Evolutionary conservation across 345 rosid genomes (phyloP).

Genomic region (Balakata baccata): DNA sequence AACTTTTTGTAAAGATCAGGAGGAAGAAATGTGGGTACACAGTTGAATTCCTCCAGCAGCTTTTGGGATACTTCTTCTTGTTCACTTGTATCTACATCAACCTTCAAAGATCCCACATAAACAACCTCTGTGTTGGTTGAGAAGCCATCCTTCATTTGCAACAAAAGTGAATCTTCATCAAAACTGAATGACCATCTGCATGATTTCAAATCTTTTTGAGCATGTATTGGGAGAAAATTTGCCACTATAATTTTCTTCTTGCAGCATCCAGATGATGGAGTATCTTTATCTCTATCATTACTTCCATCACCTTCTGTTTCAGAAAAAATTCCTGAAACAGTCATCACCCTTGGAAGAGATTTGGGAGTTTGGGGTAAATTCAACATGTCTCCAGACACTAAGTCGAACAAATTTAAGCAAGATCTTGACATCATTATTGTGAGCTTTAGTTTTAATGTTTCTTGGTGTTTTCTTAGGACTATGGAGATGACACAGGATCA

Average conservation of each 20-base stretch:
- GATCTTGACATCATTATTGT: conserved; percentile 60
- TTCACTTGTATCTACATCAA: conserved; percentile 35
- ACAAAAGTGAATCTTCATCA: conserved; percentile 36
- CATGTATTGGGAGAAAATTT: conserved; percentile 38
- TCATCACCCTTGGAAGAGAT: conserved; percentile 52
- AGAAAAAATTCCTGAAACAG: conserved; percentile 54
- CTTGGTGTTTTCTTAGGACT: neutral
- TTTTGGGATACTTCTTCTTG: conserved; percentile 42
- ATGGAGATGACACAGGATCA: neutral
- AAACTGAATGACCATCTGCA: conserved; percentile 38
- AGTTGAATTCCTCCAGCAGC: conserved; percentile 40
- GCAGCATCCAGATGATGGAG: conserved; percentile 17
- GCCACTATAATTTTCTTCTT: conserved; percentile 39
- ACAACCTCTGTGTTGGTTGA: conserved; percentile 31
- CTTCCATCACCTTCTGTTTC: conserved; percentile 38
- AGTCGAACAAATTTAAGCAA: conserved; percentile 54
- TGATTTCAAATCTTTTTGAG: conserved; percentile 32
- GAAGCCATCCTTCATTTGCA: conserved; percentile 43
- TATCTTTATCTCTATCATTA: conserved; percentile 11
- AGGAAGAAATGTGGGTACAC: conserved; percentile 46
- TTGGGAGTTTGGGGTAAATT: conserved; percentile 51
- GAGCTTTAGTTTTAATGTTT: neutral
- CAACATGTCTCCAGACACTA: conserved; percentile 56
- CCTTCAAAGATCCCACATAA: conserved; percentile 45
- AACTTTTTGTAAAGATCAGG: conserved; percentile 35